Conservation (phyloP, 805 yeast species). For the Kazachstania bromeliacearum region DNA sequence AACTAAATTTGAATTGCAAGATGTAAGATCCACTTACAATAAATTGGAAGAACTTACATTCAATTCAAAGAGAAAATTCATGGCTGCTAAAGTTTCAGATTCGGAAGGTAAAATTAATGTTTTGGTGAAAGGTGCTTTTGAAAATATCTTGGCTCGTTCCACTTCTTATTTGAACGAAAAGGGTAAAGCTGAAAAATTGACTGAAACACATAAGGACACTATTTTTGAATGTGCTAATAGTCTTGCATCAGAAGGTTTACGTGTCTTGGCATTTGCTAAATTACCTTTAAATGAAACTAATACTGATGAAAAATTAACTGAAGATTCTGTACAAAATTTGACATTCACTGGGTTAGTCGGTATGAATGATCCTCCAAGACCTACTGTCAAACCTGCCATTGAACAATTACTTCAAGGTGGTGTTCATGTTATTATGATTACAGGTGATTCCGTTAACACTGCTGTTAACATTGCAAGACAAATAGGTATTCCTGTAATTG, state of each 20-base stretch:
- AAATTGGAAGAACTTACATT: slow-evolving; percentile 75
- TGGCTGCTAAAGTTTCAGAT: slow-evolving; percentile 69
- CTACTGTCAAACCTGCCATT: slow-evolving; percentile 69
- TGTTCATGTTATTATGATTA: slow-evolving; percentile 95
- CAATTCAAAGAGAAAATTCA: slow-evolving; percentile 72
- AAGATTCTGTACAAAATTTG: slow-evolving; percentile 46
- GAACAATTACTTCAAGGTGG: slow-evolving; percentile 79
- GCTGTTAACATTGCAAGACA: slow-evolving; percentile 78
- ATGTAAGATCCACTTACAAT: slow-evolving; percentile 46
- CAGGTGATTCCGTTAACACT: slow-evolving; percentile 87
- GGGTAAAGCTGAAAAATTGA: slow-evolving; percentile 53
- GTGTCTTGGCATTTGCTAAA: slow-evolving; percentile 76
- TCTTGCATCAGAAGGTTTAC: slow-evolving; percentile 74
- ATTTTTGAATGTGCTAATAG: slow-evolving; percentile 49
- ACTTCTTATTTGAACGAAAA: slow-evolving; percentile 47
- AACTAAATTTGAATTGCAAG: slow-evolving; percentile 60
- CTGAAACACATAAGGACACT: slow-evolving; percentile 37
- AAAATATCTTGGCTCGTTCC: slow-evolving; percentile 55
- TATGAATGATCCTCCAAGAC: slow-evolving; percentile 97
- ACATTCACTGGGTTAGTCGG: slow-evolving; percentile 82
- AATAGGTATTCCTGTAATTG: slow-evolving; percentile 76
- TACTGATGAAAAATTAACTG: slow-evolving; percentile 24
- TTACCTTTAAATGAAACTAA: slow-evolving; percentile 28
- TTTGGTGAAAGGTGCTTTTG: slow-evolving; percentile 86
- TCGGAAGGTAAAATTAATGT: slow-evolving; percentile 50